Evolutionary conservation across 805 yeast genomes (phyloP).

Genomic region (Metschnikowia dekortorum): DNA sequence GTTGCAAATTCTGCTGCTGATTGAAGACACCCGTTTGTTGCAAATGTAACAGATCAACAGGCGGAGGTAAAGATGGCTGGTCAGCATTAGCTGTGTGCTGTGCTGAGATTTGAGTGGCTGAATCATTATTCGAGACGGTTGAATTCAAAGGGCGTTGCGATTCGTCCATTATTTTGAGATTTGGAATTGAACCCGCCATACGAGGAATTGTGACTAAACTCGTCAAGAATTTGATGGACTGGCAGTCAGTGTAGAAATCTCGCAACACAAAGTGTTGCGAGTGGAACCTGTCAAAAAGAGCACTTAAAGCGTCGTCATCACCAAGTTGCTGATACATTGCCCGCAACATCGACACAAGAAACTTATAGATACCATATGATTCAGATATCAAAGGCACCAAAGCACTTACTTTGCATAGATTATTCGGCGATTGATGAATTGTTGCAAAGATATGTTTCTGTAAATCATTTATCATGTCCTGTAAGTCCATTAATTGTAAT

Average conservation of each 20-base stretch:
- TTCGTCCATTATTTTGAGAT: slow-evolving; percentile 46
- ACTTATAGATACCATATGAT: slow-evolving; percentile 88
- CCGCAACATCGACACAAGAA: slow-evolving; percentile 82
- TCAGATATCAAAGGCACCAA: slow-evolving; percentile 88
- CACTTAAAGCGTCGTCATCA: slow-evolving; percentile 70
- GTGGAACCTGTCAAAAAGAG: slow-evolving; percentile 65
- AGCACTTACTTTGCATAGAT: slow-evolving; percentile 79
- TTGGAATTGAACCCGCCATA: slow-evolving; percentile 56
- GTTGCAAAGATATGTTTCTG: slow-evolving; percentile 73
- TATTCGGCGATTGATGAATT: slow-evolving; percentile 52
- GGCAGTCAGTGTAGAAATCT: slow-evolving; percentile 87
- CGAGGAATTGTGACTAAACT: slow-evolving; percentile 78
- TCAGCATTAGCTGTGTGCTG: slow-evolving; percentile 36
- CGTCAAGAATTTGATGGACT: slow-evolving; percentile 74
- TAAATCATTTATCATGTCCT: slow-evolving; percentile 76
- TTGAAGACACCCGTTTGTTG: slow-evolving; percentile 55
- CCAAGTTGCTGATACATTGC: slow-evolving; percentile 75
- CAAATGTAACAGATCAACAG: slow-evolving; percentile 32
- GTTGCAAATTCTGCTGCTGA: slow-evolving; percentile 54
- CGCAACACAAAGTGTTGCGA: slow-evolving; percentile 68
- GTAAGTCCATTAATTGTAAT: slow-evolving; percentile 77
- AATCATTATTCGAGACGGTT: slow-evolving; percentile 17
- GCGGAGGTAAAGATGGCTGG: slow-evolving; percentile 36
- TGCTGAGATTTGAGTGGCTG: slow-evolving; percentile 40
- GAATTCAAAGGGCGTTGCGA: slow-evolving; percentile 28